Evolutionary conservation across 2,329 filamentous ascomycete species (phyloP).

Genomic region (Alternaria postmessia): DNA sequence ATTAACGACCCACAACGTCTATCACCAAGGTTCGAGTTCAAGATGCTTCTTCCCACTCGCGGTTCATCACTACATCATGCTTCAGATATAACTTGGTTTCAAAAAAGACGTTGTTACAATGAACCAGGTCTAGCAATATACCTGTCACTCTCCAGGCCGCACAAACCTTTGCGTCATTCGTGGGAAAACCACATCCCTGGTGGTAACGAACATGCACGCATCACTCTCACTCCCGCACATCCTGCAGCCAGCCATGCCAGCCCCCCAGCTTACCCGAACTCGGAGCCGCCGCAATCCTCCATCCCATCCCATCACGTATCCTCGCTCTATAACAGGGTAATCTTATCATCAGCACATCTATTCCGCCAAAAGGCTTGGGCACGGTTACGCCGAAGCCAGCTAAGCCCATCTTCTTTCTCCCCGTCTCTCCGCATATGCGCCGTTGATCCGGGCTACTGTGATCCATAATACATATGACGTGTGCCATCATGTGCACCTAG

Average conservation of each 20-base stretch:
- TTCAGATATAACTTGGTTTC: background rate
- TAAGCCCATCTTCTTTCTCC: background rate
- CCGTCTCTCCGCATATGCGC: constrained; percentile 2
- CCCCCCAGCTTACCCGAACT: constrained; percentile 4
- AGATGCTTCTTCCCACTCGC: background rate
- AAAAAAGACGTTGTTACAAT: background rate
- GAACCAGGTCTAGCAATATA: background rate
- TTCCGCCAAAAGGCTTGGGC: constrained; percentile 6
- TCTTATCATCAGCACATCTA: constrained; percentile 16
- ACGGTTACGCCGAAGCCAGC: background rate
- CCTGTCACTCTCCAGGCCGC: background rate
- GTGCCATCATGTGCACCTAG: constrained; percentile 1
- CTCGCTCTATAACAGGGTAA: constrained; percentile 11
- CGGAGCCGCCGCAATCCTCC: constrained; percentile 5
- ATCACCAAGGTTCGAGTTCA: constrained; percentile 11
- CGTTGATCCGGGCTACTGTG: background rate
- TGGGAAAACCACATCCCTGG: constrained; percentile 5
- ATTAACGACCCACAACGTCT: constrained; percentile 17
- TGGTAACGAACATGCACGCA: constrained; percentile 4
- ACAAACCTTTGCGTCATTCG: background rate
- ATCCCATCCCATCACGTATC: constrained; percentile 1
- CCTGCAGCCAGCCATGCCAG: constrained; percentile 4
- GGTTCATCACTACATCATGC: background rate
- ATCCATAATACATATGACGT: background rate
- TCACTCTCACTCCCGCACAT: background rate